Evolutionary conservation across 2,329 filamentous ascomycete species (phyloP), one percentile per base, ranked within the genome.

Genomic region (Cladophialophora yegresii): DNA sequence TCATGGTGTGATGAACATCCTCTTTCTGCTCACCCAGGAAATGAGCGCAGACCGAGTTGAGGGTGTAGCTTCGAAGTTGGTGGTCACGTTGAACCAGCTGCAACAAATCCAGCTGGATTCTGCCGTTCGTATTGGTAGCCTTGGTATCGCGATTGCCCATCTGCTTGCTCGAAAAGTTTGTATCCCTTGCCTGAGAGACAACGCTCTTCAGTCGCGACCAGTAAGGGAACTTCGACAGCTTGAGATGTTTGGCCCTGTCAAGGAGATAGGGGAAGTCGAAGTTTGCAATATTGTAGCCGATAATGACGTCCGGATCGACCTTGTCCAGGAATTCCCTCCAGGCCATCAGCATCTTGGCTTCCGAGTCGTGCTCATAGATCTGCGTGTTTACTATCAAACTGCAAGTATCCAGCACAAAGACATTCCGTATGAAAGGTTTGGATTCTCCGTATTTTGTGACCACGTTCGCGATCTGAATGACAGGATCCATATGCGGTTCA

Each of bases 1-100:
- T 99, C 92, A 99, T 99, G 2, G 93, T 97, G 78, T 99, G 89
- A 74, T 99, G 95, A 2, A 99, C 95, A 77, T 99, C 95, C 78
- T 99, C 95, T 75, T 99, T 99, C 75, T 99, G 95, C 75, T 99
- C 95, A 54, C 92, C 92, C 26, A 99, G 77, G 73, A 99, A 99
- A 69, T 99, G 90, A 4, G 95, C 90, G 70, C 88, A 96, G 5
- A 99, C 95, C 1, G 95, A 96, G 77, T 99, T 99, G 30, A 99
- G 83, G 0, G 95, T 99, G 76, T 99, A 99, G 78, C 93, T 98
- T 81, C 95, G 86, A 36, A 99, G 82, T 20, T 99, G 95, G 72
- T 99, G 88, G 73, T 99, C 96, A 71, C 96, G 85, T 76, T 99
- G 95, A 57, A 99, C 88, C 33, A 99, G 80, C 75, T 99, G 95